These are phyloP conservation scores for Aurinia saxatilis DNA, from an alignment of 345 rosid genomes.

Conservation along the genomic window DNA sequence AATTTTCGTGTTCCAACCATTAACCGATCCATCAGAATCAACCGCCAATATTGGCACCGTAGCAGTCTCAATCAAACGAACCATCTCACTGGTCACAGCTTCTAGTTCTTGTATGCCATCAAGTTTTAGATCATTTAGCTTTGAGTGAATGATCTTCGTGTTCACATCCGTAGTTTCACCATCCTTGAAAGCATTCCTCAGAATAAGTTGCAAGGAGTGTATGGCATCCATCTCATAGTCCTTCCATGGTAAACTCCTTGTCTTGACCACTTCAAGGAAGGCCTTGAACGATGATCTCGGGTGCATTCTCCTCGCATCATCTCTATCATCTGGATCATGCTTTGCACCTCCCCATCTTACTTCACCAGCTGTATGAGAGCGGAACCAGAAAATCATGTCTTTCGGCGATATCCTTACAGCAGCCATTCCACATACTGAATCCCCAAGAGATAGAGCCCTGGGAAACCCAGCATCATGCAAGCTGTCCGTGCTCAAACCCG, in stretches of 20 bases:
- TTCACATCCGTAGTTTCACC: conserved; percentile 37
- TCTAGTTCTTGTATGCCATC: conserved; percentile 88
- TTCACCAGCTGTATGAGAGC: conserved; percentile 81
- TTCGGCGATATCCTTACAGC: conserved; percentile 75
- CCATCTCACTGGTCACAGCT: conserved; percentile 96
- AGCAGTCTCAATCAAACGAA: conserved; percentile 90
- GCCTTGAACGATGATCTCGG: conserved; percentile 98
- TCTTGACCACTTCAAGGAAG: conserved; percentile 80
- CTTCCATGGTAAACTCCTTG: conserved; percentile 89
- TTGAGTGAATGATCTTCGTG: conserved; percentile 44
- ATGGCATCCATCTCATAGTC: conserved; percentile 97
- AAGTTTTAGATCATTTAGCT: conserved; percentile 64
- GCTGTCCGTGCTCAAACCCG: conserved; percentile 94
- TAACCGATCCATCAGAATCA: conserved; percentile 75
- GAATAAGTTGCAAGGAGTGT: conserved; percentile 89
- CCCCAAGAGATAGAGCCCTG: conserved; percentile 59
- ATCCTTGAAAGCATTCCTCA: conserved; percentile 77
- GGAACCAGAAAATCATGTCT: conserved; percentile 91
- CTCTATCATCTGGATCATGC: conserved; percentile 71
- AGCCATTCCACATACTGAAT: conserved; percentile 93
- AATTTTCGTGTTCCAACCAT: conserved; percentile 93
- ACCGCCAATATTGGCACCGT: conserved; percentile 86
- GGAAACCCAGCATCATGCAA: conserved; percentile 85
- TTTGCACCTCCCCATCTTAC: conserved; percentile 94
- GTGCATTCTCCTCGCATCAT: conserved; percentile 83